These are phyloP conservation scores for Pyrenochaeta sp. DNA, from an alignment of 2,329 filamentous ascomycete genomes.

Conservation along the genomic window DNA sequence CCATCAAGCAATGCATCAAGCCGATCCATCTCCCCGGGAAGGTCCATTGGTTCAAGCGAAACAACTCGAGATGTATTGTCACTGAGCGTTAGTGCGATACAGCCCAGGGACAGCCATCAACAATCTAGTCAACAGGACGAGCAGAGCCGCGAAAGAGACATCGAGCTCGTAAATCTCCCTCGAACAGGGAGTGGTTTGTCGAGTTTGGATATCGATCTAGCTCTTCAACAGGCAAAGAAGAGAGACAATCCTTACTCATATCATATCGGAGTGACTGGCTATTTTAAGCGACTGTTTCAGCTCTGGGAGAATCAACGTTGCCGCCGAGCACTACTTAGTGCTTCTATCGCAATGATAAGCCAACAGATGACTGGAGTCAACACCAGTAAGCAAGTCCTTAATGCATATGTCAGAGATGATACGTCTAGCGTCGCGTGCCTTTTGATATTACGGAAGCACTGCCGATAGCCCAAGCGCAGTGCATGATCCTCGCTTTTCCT, in stretches of 20 bases:
- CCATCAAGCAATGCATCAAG: not conserved
- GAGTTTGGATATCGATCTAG: slow-evolving; percentile 17
- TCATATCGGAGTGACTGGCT: slow-evolving; percentile 33
- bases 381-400: slow-evolving; percentile 7
- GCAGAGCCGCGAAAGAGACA: not conserved
- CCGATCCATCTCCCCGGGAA: not conserved
- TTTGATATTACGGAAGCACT: not conserved
- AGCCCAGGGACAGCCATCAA: slow-evolving; percentile 13
- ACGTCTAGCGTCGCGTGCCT: not conserved
- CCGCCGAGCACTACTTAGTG: slow-evolving; percentile 24
- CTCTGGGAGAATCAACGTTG: slow-evolving; percentile 28
- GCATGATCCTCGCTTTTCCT: not conserved
- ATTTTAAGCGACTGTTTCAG: slow-evolving; percentile 24
- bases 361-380: slow-evolving; percentile 24
- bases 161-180: slow-evolving; percentile 7
- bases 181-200: slow-evolving; percentile 13
- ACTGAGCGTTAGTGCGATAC: not conserved
- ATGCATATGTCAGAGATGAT: not conserved
- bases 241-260: slow-evolving; percentile 28
- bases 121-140: not conserved
- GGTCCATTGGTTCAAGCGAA: slow-evolving; percentile 1
- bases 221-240: not conserved
- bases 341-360: slow-evolving; percentile 28
- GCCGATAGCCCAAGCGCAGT: not conserved
- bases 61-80: not conserved